These are phyloP conservation scores for Simplicillium sp. DNA, from an alignment of 2,329 filamentous ascomycete species.

Conservation along the genomic window DNA sequence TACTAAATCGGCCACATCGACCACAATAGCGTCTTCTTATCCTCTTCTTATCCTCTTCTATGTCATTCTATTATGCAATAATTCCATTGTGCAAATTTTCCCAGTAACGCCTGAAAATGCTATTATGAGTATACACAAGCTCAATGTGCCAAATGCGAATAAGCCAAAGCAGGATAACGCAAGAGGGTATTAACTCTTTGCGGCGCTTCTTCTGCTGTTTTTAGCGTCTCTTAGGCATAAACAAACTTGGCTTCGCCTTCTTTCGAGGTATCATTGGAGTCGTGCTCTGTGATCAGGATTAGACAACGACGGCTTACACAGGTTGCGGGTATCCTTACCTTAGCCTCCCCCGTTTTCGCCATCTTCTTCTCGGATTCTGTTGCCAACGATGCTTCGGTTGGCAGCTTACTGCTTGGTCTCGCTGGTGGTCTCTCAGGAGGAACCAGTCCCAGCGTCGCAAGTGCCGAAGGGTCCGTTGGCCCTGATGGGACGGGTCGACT, in stretches of 20 bases:
- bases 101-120: too few species aligned
- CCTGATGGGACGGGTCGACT: constrained; percentile 13
- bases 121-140: too few species aligned
- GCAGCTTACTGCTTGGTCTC: constrained; percentile 10
- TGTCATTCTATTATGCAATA: too few species aligned
- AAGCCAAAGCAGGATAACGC: too few species aligned
- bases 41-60: too few species aligned
- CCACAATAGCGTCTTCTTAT: too few species aligned
- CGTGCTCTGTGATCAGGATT: constrained; percentile 8
- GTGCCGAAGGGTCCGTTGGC: constrained; percentile 40
- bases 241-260: constrained; percentile 32
- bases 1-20: too few species aligned
- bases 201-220: not conserved
- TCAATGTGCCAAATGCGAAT: too few species aligned
- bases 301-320: not conserved
- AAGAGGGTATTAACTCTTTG: too few species aligned
- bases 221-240: constrained; percentile 29
- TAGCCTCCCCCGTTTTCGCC: constrained; percentile 8
- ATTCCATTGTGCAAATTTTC: too few species aligned
- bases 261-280: constrained; percentile 21
- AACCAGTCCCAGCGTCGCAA: constrained; percentile 39
- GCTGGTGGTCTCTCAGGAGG: constrained; percentile 33
- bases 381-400: constrained; percentile 12
- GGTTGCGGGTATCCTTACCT: constrained; percentile 11
- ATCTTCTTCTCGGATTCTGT: constrained; percentile 6